Base-by-base conservation (phyloP, 2,329 filamentous ascomycete species). In the Coniochaeta pulveracea region DNA sequence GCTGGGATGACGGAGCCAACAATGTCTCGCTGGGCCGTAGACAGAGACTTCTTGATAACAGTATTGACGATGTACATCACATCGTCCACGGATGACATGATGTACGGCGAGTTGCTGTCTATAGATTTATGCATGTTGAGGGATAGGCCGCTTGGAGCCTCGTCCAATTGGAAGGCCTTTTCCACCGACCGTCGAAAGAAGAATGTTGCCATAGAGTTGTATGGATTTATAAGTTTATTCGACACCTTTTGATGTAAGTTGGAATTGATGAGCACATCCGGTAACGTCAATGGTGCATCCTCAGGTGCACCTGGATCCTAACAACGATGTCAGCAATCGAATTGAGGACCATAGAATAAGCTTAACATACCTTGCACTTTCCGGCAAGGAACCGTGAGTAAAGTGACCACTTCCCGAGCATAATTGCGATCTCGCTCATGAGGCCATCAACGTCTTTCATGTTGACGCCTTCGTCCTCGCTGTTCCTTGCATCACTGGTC, bases 51-150 rank as follows among this genome's bases (percentile, higher is more conserved):
- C 42, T 93, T 81, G 6, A 96, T 67, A 21, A 96, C 82, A 33
- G 89, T 80, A 51, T 93, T 93, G 51, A 94, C 84, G 46, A 98
- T 95, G 58, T 96, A 98, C 89, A 98, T 96, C 49, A 96, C 86
- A 59, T 95, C 91, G 61, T 98, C 91, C 7, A 98, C 88, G 1
- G 89, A 88, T 2, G 88, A 86, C 26, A 91, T 89, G 47, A 98
- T 94, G 50, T 85, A 93, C 1, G 91, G 91, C 3, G 85, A 73
- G 45, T 86, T 85, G 37, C 78, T 72, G 34, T 80, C 75, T 26
- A 94, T 65, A 4, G 80, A 66, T 48, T 70, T 82, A 47, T 70
- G 78, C 26, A 80, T 66, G 49, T 79, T 85, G 21, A 98, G 64
- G 0, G 83, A 82, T 14, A 98, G 63, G 14, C 85, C 85, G 1